phyloP scores from a whole-genome alignment of 1,284 basidiomycete species.

The Mixia osmundae region DNA sequence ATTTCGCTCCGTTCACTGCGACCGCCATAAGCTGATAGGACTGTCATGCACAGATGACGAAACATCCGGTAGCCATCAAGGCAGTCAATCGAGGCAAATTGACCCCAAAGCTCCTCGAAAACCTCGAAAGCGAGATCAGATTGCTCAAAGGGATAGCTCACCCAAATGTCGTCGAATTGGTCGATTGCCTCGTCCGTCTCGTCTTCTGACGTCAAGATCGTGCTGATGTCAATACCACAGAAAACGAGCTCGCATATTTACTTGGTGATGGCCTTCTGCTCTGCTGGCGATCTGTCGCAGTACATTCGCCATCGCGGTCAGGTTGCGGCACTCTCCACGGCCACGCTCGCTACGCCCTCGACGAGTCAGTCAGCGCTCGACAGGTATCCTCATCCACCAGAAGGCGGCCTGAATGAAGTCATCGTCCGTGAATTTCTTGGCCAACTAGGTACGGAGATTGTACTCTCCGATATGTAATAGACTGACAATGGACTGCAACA shows the following conservation, averaged over 20 bases:
- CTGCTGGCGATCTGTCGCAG: conserved; percentile 79
- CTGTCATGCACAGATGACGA: conserved; percentile 29
- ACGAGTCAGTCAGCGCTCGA: conserved; percentile 25
- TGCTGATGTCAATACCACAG: conserved; percentile 29
- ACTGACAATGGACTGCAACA: conserved; percentile 18
- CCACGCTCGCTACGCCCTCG: conserved; percentile 24
- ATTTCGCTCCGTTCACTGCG: conserved; percentile 16
- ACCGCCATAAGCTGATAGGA: not conserved
- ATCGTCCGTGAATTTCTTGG: conserved; percentile 81
- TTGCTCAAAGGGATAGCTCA: conserved; percentile 88
- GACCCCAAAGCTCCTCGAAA: conserved; percentile 79
- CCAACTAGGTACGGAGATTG: conserved; percentile 46
- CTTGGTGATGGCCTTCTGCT: conserved; percentile 93
- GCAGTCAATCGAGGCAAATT: conserved; percentile 73
- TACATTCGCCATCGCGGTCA: conserved; percentile 87
- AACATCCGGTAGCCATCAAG: conserved; percentile 74
- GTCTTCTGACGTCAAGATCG: not conserved
- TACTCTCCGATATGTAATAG: not conserved
- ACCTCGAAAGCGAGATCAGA: conserved; percentile 88
- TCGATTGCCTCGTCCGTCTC: conserved; percentile 48
- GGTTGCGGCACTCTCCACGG: conserved; percentile 52
- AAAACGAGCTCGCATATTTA: conserved; percentile 84
- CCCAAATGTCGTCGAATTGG: conserved; percentile 73
- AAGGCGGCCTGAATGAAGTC: conserved; percentile 71
- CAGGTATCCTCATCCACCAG: conserved; percentile 58